Conservation (phyloP, 1,284 basidiomycete species). For the Hypsizygus ulmarius region DNA sequence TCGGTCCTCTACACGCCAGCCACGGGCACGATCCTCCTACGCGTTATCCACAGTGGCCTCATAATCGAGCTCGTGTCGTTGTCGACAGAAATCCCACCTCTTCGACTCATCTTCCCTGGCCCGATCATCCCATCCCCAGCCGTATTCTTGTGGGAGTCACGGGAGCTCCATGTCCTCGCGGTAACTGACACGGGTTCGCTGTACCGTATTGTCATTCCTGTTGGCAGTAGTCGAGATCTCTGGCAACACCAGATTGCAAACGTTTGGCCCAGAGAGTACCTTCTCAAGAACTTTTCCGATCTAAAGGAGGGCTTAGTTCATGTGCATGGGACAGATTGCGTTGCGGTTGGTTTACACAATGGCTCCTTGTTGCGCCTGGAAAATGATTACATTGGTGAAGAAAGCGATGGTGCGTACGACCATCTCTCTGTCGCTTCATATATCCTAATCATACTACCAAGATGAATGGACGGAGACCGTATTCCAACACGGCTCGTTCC, state of each 20-base stretch:
- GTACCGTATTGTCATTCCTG: slow-evolving; percentile 72
- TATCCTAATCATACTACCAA: slow-evolving; percentile 17
- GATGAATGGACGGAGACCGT: slow-evolving; percentile 70
- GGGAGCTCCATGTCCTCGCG: slow-evolving; percentile 69
- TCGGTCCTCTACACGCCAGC: slow-evolving; percentile 53
- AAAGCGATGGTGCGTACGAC: slow-evolving; percentile 48
- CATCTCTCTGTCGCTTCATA: slow-evolving; percentile 5
- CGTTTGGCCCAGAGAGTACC: slow-evolving; percentile 69
- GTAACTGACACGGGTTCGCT: slow-evolving; percentile 71
- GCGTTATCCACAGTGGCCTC: slow-evolving; percentile 72
- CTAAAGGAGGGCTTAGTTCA: slow-evolving; percentile 55
- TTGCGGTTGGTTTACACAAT: slow-evolving; percentile 64
- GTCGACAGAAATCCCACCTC: slow-evolving; percentile 56
- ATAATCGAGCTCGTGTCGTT: slow-evolving; percentile 78
- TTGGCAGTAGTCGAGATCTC: slow-evolving; percentile 48
- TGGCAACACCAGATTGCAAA: slow-evolving; percentile 55
- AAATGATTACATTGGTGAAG: slow-evolving; percentile 52
- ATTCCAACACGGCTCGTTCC: slow-evolving; percentile 59
- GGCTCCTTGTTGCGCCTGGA: slow-evolving; percentile 75
- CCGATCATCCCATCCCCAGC: slow-evolving; percentile 65
- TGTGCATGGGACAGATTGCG: slow-evolving; percentile 66
- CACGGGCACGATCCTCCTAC: slow-evolving; percentile 70
- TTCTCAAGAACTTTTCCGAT: slow-evolving; percentile 52
- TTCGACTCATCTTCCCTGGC: slow-evolving; percentile 79
- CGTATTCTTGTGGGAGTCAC: slow-evolving; percentile 56